Conservation (phyloP, 495 filamentous ascomycete species). For the Bryoglossum gracile region DNA sequence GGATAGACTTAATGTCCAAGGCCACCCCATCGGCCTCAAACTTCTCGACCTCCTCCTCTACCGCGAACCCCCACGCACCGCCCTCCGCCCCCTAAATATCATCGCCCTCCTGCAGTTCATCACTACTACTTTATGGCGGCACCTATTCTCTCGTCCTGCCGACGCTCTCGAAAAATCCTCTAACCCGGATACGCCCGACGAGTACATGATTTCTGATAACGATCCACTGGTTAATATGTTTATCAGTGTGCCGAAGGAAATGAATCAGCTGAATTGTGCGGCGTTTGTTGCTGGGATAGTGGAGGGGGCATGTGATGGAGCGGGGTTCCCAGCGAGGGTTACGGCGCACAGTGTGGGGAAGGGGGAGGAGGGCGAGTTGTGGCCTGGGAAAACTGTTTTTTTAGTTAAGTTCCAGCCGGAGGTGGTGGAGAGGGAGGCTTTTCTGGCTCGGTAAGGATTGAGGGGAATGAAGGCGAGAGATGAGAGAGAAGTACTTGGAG, state of each 20-base stretch:
- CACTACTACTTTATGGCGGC: constrained; percentile 79
- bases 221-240: constrained; percentile 92
- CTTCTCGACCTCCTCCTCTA: constrained; percentile 92
- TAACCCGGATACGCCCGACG: constrained; percentile 71
- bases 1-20: constrained; percentile 80
- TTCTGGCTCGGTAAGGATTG: too few species aligned
- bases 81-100: constrained; percentile 77
- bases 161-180: constrained; percentile 85
- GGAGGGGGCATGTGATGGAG: constrained; percentile 90
- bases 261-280: constrained; percentile 93
- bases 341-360: constrained; percentile 81
- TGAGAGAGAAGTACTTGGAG: background rate
- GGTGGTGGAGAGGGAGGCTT: constrained; percentile 85
- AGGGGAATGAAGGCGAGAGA: constrained; percentile 3
- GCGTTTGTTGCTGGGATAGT: constrained; percentile 93
- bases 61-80: constrained; percentile 58
- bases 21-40: constrained; percentile 88
- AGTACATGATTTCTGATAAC: constrained; percentile 98
- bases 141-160: constrained; percentile 83
- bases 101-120: constrained; percentile 92
- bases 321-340: constrained; percentile 79
- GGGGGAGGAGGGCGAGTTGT: constrained; percentile 70
- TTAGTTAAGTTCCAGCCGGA: constrained; percentile 81
- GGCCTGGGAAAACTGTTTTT: constrained; percentile 93
- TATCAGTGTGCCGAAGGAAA: constrained; percentile 86